Conservation (phyloP, 805 yeast genomes). For the Yarrowia keelungensis region DNA sequence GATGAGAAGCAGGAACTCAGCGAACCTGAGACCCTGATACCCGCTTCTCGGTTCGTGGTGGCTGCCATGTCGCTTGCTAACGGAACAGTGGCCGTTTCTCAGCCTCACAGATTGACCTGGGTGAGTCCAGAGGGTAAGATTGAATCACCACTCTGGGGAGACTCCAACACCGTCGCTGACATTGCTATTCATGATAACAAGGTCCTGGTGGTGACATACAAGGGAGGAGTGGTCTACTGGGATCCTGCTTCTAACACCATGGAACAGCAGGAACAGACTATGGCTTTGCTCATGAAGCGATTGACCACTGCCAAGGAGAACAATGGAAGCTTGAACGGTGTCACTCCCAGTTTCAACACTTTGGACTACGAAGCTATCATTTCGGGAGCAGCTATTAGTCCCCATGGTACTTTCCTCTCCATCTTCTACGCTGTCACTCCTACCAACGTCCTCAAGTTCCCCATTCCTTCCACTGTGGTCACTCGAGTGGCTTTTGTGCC, state of each 20-base stretch:
- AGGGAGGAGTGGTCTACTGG: slow-evolving; percentile 30
- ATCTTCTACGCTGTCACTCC: slow-evolving; percentile 23
- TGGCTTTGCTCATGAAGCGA: slow-evolving; percentile 25
- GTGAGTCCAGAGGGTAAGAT: slow-evolving; percentile 18
- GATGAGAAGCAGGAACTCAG: neutral
- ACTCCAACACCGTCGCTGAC: slow-evolving; percentile 15
- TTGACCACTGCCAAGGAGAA: slow-evolving; percentile 24
- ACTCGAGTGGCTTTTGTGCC: slow-evolving; percentile 23
- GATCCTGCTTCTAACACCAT: slow-evolving; percentile 10
- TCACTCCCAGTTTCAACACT: slow-evolving; percentile 28
- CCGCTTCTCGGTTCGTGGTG: slow-evolving; percentile 7
- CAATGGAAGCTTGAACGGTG: slow-evolving; percentile 27
- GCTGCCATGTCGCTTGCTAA: slow-evolving; percentile 13
- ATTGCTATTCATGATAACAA: neutral
- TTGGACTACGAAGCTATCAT: slow-evolving; percentile 26
- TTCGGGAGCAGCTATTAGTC: slow-evolving; percentile 16
- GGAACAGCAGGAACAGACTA: slow-evolving; percentile 31
- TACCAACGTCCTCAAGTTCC: slow-evolving; percentile 29
- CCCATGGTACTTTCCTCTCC: slow-evolving; percentile 10
- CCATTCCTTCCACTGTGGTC: slow-evolving; percentile 34
- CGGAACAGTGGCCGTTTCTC: slow-evolving; percentile 16
- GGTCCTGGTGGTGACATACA: slow-evolving; percentile 20
- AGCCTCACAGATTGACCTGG: slow-evolving; percentile 16
- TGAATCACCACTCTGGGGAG: slow-evolving; percentile 15
- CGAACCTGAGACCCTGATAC: neutral